Evolutionary conservation across 1,139 yeast species (phyloP).

Genomic region (Tardiomyces depauwii): DNA sequence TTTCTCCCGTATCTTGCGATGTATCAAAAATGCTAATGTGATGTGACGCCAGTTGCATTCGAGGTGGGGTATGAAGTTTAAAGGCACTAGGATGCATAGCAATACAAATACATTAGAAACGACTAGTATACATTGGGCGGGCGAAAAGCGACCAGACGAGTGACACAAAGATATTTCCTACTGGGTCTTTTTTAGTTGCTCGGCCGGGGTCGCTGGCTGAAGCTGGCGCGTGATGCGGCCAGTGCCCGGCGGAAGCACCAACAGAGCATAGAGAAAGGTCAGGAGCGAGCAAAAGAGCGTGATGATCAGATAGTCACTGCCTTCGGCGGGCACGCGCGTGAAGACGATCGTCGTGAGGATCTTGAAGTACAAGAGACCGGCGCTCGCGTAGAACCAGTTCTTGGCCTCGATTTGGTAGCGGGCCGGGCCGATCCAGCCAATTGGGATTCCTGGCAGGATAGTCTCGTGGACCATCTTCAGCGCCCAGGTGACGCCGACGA

Average conservation of each 20-base stretch:
- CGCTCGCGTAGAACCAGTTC: background rate
- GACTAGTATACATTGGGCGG: background rate
- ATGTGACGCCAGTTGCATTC: constrained; percentile 2
- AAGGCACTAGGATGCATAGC: background rate
- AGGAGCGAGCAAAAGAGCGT: background rate
- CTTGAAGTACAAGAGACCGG: background rate
- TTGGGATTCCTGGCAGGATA: background rate
- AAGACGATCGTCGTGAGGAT: background rate
- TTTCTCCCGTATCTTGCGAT: background rate
- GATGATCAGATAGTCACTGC: background rate
- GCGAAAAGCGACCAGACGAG: too few species aligned
- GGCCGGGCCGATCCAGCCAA: background rate
- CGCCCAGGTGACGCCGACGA: background rate
- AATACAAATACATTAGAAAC: background rate
- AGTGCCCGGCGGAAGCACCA: background rate
- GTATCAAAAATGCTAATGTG: constrained; percentile 1
- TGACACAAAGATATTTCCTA: background rate
- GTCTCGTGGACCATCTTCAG: background rate
- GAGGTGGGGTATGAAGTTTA: background rate
- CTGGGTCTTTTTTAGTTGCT: background rate
- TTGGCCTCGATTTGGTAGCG: background rate
- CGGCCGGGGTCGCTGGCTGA: background rate
- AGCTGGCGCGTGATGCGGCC: background rate
- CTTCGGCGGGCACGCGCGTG: background rate
- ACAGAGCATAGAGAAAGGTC: background rate